phyloP scores from a whole-genome alignment of 306 rosid species.

The Citrullus mucosospermus region DNA sequence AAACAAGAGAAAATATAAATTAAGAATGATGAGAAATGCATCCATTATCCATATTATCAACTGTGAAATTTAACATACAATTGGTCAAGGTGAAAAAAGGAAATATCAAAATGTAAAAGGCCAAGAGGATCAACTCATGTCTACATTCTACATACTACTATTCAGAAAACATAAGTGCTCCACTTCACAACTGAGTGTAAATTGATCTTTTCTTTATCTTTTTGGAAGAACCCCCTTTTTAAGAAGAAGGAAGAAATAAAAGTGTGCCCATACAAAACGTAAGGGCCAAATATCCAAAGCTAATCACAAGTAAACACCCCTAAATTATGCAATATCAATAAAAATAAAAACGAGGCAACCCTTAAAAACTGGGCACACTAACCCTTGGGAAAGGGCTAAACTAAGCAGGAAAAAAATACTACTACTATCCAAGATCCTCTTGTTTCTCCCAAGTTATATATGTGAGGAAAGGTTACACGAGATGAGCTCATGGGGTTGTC shows the following conservation, averaged over 20 bases:
- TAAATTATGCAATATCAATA: too few species aligned
- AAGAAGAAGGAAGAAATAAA: background rate
- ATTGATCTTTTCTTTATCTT: background rate
- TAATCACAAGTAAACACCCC: too few species aligned
- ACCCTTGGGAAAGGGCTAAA: too few species aligned
- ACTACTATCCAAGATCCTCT: too few species aligned
- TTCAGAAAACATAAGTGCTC: background rate
- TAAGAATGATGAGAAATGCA: background rate
- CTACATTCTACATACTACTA: background rate
- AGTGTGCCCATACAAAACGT: background rate
- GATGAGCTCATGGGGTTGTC: too few species aligned
- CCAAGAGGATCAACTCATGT: background rate
- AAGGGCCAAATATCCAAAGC: background rate
- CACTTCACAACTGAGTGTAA: background rate
- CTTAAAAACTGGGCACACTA: too few species aligned
- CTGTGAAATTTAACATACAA: background rate
- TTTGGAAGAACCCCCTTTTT: background rate
- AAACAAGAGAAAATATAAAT: background rate
- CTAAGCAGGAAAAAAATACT: too few species aligned
- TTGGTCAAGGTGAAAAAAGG: background rate
- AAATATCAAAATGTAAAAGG: background rate
- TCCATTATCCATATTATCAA: background rate
- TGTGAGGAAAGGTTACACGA: too few species aligned
- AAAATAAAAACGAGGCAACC: too few species aligned
- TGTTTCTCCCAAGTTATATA: too few species aligned